phyloP scores from a whole-genome alignment of 1,284 basidiomycete genomes.

The Pseudozyma thailandica region DNA sequence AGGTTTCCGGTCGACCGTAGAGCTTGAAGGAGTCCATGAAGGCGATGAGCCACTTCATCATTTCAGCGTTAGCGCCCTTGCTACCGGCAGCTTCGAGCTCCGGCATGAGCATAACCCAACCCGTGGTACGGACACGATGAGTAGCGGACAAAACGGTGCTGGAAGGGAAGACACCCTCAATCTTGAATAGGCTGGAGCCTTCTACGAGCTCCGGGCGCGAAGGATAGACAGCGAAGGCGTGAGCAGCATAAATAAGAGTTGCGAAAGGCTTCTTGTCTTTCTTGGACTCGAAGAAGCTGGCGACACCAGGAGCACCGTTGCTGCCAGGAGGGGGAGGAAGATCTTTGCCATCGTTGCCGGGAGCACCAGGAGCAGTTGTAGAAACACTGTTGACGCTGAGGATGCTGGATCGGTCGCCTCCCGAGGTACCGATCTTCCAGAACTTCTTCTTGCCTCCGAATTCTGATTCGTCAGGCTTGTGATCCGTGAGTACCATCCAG shows the following conservation, averaged over 20 bases:
- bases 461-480: conserved; percentile 51
- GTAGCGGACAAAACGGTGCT: conserved; percentile 72
- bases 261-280: conserved; percentile 66
- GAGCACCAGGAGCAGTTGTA: conserved; percentile 29
- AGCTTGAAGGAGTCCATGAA: conserved; percentile 68
- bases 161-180: conserved; percentile 62
- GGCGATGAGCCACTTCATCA: conserved; percentile 91
- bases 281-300: conserved; percentile 64
- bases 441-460: conserved; percentile 53
- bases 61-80: conserved; percentile 75
- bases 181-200: conserved; percentile 65
- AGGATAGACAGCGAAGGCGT: conserved; percentile 66
- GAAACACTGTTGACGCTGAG: conserved; percentile 45
- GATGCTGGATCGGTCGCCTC: conserved; percentile 54
- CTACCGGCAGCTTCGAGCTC: conserved; percentile 75
- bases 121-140: conserved; percentile 69
- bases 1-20: conserved; percentile 60
- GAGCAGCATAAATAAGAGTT: conserved; percentile 58
- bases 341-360: conserved; percentile 35
- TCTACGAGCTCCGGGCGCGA: conserved; percentile 66
- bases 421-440: conserved; percentile 47
- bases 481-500: conserved; percentile 79
- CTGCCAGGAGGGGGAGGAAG: conserved; percentile 60
- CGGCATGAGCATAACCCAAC: conserved; percentile 69
- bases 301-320: conserved; percentile 60